These are phyloP conservation scores for Cutaneotrichosporon arboriforme DNA, from an alignment of 1,284 basidiomycete species.

Conservation along the genomic window DNA sequence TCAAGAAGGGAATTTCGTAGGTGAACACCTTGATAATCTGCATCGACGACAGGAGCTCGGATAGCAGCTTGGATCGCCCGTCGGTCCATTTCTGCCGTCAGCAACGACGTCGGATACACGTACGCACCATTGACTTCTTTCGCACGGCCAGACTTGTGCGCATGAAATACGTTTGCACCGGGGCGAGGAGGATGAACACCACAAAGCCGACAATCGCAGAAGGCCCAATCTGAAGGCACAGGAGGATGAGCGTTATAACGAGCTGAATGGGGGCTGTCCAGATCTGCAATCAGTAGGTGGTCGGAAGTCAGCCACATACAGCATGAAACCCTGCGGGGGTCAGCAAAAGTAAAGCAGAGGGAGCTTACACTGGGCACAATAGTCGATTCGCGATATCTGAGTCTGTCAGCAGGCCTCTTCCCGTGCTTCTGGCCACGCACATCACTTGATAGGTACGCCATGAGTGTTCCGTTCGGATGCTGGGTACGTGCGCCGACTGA, in stretches of 20 bases:
- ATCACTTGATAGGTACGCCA: conserved; percentile 69
- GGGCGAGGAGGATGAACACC: conserved; percentile 63
- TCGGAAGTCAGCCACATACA: conserved; percentile 11
- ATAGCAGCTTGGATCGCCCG: conserved; percentile 71
- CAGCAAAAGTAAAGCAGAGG: not conserved
- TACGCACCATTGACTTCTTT: conserved; percentile 53
- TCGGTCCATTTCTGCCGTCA: conserved; percentile 61
- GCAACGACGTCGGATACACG: conserved; percentile 14
- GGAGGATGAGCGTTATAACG: conserved; percentile 53
- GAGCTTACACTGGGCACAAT: conserved; percentile 35
- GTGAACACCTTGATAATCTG: conserved; percentile 71
- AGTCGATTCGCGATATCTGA: conserved; percentile 43
- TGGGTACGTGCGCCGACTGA: conserved; percentile 62
- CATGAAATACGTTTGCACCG: conserved; percentile 68
- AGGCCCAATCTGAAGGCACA: conserved; percentile 57
- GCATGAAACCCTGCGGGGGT: conserved; percentile 55
- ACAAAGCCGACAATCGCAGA: conserved; percentile 72
- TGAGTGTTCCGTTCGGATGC: conserved; percentile 62
- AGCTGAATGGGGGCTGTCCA: conserved; percentile 69
- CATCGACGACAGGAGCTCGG: conserved; percentile 68
- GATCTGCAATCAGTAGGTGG: conserved; percentile 17
- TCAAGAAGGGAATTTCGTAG: conserved; percentile 61
- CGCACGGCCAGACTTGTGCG: conserved; percentile 60
- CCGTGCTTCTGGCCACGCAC: conserved; percentile 51
- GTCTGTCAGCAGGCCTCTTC: not conserved